Evolutionary conservation across 2,329 filamentous ascomycete genomes (phyloP), one percentile per base, ranked within the genome.

Genomic region (Ceratocystiopsis sp.): DNA sequence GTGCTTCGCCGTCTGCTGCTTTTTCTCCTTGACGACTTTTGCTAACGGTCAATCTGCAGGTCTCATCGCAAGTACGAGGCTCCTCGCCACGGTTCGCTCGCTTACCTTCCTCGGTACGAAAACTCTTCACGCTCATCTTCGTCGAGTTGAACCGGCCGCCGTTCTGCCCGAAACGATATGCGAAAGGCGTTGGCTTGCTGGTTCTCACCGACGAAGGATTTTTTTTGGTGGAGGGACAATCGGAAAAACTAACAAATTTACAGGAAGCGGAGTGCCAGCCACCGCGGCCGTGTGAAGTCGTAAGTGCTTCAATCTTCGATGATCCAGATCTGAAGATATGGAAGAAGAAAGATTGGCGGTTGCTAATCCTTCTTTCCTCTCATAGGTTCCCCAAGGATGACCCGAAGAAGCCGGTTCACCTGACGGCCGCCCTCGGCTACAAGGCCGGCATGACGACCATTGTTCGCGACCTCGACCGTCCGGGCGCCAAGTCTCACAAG

Each of bases 371-470:
- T 50, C 37, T 37, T 39, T 2, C 37, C 33, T 40, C n/a, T 13
- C 45, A 57, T 62, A 93, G 85, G 70, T 98, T 98, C 80, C 91
- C 91, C 64, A 96, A 96, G 82, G 91, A 98, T 84, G 87, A 98
- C 77, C 74, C 86, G 63, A 96, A 96, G 84, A 93, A 96, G 81
- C 84, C 87, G 61, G 85, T 95, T 67, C 91, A 98, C 78, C 79
- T 98, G 61, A 98, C 91, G 53, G 91, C 91, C 62, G 71, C 85
- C 62, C 87, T 96, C 80, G 91, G 91, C 67, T 98, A 98, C 81
- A 98, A 98, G 85, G 91, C 91, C 65, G 91, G 91, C 68, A 98
- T 98, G 91, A 95, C 86, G 68, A 98, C 91, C 61, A 91, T 96
- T 69, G 91, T 98, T 66, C 89, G 91, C 71, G 89, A 95, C 69